These are phyloP conservation scores for Barnettozyma salicaria DNA, from an alignment of 805 yeast species.

Conservation along the genomic window DNA sequence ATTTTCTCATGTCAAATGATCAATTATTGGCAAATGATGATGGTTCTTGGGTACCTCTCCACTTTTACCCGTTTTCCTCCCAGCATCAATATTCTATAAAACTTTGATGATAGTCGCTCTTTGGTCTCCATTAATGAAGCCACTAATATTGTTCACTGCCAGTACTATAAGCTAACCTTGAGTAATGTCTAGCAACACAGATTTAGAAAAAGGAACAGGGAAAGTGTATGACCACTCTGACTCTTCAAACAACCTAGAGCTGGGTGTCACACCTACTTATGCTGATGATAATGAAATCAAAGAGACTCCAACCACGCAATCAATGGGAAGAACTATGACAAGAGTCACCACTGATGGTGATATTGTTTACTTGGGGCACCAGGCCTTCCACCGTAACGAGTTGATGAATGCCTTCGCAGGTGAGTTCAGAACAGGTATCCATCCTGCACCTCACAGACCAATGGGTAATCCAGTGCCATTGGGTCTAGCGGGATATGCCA, in stretches of 20 bases:
- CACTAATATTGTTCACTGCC: no score
- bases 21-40: no score
- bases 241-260: not conserved
- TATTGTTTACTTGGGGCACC: constrained; percentile 23
- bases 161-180: no score
- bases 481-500: constrained; percentile 45
- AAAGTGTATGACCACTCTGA: not conserved
- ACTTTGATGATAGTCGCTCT: no score
- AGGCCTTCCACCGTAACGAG: constrained; percentile 9
- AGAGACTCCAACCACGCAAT: not conserved
- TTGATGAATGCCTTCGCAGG: constrained; percentile 10
- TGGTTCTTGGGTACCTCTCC: no score
- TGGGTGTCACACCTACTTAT: not conserved
- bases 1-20: no score
- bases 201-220: not conserved
- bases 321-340: not conserved
- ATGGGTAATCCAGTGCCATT: constrained; percentile 44
- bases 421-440: constrained; percentile 8
- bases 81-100: no score
- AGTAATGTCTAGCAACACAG: not conserved
- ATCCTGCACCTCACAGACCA: constrained; percentile 8
- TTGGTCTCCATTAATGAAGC: no score
- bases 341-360: constrained; percentile 33
- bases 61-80: no score
- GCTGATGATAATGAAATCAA: not conserved